Evolutionary conservation across 257 asterid genomes (phyloP).

Genomic region (Catharanthus roseus): DNA sequence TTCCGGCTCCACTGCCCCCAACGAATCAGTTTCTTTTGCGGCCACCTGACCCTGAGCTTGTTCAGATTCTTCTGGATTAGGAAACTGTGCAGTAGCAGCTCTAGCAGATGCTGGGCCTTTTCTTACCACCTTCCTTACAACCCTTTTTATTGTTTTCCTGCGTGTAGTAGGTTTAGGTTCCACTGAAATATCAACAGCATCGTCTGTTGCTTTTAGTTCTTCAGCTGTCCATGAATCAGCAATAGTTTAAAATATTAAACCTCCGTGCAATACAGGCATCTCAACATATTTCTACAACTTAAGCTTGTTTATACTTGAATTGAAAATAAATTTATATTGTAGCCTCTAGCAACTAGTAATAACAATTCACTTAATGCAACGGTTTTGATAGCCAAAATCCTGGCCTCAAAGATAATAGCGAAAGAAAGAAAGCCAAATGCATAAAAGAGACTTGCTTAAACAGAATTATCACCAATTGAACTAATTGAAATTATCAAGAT

Average conservation of each 20-base stretch:
- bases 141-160: slow-evolving; percentile 31
- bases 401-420: neutral
- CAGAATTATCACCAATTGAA: slow-evolving; percentile 1
- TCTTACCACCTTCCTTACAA: slow-evolving; percentile 37
- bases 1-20: slow-evolving; percentile 7
- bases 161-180: slow-evolving; percentile 32
- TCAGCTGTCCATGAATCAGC: slow-evolving; percentile 23
- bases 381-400: neutral
- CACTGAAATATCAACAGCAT: slow-evolving; percentile 21
- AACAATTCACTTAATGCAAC: neutral
- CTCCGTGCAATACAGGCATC: neutral
- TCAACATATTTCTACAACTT: neutral
- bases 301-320: neutral
- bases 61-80: slow-evolving; percentile 22
- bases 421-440: neutral
- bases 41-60: slow-evolving; percentile 11
- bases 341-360: neutral
- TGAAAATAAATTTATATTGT: no score
- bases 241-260: neutral
- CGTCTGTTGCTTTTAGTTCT: slow-evolving; percentile 19
- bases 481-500: neutral
- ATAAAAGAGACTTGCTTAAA: neutral
- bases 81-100: slow-evolving; percentile 21
- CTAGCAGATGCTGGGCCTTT: slow-evolving; percentile 29
- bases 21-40: slow-evolving; percentile 1